These are phyloP conservation scores for Penicillium odoratum DNA, from an alignment of 495 filamentous ascomycete genomes.

Conservation along the genomic window DNA sequence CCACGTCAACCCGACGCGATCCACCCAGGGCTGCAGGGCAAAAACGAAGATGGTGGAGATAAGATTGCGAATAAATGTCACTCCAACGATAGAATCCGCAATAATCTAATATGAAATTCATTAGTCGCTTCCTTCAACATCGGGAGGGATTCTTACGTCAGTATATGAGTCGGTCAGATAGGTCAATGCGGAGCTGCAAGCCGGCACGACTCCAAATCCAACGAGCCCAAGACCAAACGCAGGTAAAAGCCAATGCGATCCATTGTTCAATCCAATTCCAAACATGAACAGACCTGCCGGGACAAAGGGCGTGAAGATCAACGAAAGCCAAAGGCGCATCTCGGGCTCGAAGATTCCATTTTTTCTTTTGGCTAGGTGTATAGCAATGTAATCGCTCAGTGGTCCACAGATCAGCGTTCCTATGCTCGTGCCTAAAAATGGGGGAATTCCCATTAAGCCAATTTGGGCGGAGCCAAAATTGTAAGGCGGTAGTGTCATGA, in stretches of 20 bases:
- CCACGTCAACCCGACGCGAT: conserved; percentile 21
- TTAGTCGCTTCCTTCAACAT: not conserved
- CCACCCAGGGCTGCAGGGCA: conserved; percentile 34
- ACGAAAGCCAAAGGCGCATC: conserved; percentile 31
- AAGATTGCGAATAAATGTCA: conserved; percentile 34
- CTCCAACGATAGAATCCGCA: conserved; percentile 33
- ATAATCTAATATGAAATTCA: conserved; percentile 26
- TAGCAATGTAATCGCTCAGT: conserved; percentile 34
- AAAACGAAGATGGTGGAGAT: conserved; percentile 35
- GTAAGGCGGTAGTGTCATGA: conserved; percentile 38
- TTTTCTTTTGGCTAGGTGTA: conserved; percentile 31
- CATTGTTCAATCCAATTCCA: conserved; percentile 32
- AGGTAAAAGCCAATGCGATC: conserved; percentile 29
- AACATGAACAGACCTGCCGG: conserved; percentile 34
- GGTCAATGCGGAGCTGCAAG: conserved; percentile 30
- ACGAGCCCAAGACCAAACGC: conserved; percentile 29
- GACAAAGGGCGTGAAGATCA: conserved; percentile 26
- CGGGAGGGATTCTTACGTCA: conserved; percentile 23
- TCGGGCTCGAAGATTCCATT: conserved; percentile 40
- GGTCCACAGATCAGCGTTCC: conserved; percentile 34
- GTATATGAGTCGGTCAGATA: conserved; percentile 39
- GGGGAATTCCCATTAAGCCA: conserved; percentile 37
- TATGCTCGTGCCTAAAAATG: conserved; percentile 36
- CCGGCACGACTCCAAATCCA: conserved; percentile 27
- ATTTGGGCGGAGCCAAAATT: conserved; percentile 38